Evolutionary conservation across 495 filamentous ascomycete genomes (phyloP), one percentile per base, ranked within the genome.

Genomic region (Chaetomium cochliodes): DNA sequence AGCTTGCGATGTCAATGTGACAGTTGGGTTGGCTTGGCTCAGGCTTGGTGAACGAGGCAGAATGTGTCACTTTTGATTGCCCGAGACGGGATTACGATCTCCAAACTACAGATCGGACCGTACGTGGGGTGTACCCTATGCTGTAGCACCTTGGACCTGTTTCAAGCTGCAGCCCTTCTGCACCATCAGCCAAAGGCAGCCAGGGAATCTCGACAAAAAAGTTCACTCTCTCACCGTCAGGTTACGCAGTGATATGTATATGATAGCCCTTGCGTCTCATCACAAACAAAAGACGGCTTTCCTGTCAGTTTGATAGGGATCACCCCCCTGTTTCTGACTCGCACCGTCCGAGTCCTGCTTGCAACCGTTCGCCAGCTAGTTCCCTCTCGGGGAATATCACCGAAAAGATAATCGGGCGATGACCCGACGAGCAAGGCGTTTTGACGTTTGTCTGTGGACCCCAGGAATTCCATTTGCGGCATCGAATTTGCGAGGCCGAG

Each of bases 221-320:
- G 20, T 50, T 5, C 46, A 16, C 41, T 50, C n/a, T 23, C 61
- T 56, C 61, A 47, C 52, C 47, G 33, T 37, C 33, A 37, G 33
- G 33, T 37, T 37, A 37, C 33, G 33, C 33, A 37, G 33, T 37
- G 1, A 12, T 37, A 7, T 37, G 5, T 37, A 9, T 37, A 37
- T 37, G 33, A 25, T 37, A 28, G 15, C 59, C 47, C 30, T 52
- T 49, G 57, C 59, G n/a, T 62, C 47, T 28, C 41, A 18, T 30
- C 59, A 42, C 39, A 63, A 25, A 26, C 52, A 49, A 2, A n/a
- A 13, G 11, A 15, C 44, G 9, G 30, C 49, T 28, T 18, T 42
- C 50, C 49, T 4, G 46, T 42, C 58, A 18, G 59, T 42, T 44
- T 62, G 59, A 53, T 62, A 42, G 59, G 59, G 59, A 30, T 62